Percentiles rank a stretch among this genome's conserved stretches.
Evolutionary conservation across 257 asterid genomes (phyloP).

Genomic region (Salvia rosmarinus): DNA sequence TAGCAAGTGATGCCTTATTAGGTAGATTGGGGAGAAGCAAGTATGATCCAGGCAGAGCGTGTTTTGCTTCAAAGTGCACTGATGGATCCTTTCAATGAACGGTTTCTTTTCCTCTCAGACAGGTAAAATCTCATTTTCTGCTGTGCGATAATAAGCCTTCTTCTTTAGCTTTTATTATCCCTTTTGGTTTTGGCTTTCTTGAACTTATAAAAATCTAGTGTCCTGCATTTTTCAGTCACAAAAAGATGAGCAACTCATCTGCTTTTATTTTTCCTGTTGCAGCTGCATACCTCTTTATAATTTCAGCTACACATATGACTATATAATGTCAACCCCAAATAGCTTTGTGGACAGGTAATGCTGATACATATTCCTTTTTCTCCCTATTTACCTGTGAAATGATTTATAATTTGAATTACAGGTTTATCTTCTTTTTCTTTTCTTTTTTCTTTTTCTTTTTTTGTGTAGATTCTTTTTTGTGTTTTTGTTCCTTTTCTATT

Average conservation of each 20-base stretch:
- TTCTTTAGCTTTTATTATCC: neutral
- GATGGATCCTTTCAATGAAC: constrained; percentile 69
- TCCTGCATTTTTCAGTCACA: constrained; percentile 16
- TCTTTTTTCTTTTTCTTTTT: constrained; percentile 9
- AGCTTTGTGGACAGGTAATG: constrained; percentile 94
- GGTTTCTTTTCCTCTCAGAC: constrained; percentile 93
- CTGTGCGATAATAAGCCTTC: constrained; percentile 2
- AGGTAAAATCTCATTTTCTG: constrained; percentile 53
- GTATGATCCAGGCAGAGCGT: constrained; percentile 98
- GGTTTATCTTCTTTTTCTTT: constrained; percentile 6
- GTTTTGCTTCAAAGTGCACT: constrained; percentile 79
- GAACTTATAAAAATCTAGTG: constrained; percentile 10
- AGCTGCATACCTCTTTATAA: constrained; percentile 97
- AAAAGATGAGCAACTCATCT: constrained; percentile 23
- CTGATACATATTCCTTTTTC: constrained; percentile 26
- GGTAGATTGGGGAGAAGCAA: constrained; percentile 99
- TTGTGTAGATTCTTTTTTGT: neutral
- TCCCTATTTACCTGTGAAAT: neutral
- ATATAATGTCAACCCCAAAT: constrained; percentile 80
- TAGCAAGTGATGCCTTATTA: constrained; percentile 51
- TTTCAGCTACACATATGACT: constrained; percentile 92
- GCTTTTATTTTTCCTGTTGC: constrained; percentile 41
- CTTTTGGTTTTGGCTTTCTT: constrained; percentile 9
- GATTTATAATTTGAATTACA: neutral
- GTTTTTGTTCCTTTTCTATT: constrained; percentile 2